Base-by-base conservation (phyloP, 306 rosid genomes). In the Ormosia emarginata region DNA sequence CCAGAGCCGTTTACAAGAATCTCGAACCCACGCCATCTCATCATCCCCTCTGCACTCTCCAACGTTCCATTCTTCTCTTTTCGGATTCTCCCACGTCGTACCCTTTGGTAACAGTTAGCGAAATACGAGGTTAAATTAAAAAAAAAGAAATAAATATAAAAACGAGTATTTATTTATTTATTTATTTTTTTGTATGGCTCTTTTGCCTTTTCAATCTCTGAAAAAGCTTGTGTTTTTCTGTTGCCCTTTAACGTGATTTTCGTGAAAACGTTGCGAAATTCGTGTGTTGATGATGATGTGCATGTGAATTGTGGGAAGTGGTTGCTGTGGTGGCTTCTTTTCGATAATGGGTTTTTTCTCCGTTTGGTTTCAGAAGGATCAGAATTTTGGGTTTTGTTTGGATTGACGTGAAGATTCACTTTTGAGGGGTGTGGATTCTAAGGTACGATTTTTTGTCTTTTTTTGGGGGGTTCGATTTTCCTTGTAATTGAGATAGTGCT, bases 371-470 rank as follows among this genome's bases (percentile, higher is more conserved):
- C 82, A 78, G 86, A 67, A 81, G 72, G 87, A 83, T 89, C 71
- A 37, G 46, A 36, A 71, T 67, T 66, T 5, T 37, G 52, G 79
- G 56, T 62, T 69, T 80, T 52, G 80, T 70, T 82, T 77, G 58
- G 74, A 14, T 85, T 65, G 79, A 86, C 81, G 83, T 83, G 80
- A 86, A 78, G 81, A 68, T 90, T 85, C 83, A 8, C 40, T 66
- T 86, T 67, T 79, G 61, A 80, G 92, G 47, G 2, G 87, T 86
- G 67, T 62, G 91, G 81, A 80, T 81, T 88, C 85, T 50, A 12
- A 77, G 89, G 86, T 77, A 72, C 50, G 71, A 7, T 39, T 40
- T 39, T 15, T 39, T 5, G 12, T 73, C 17, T 39, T 7, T 3
- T 75, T 29, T 30, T 12, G 24, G 24, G 47, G 47, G 5, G 1